Evolutionary conservation across 1,139 yeast genomes (phyloP), one percentile per base, ranked within the genome.

Genomic region (Saccharomyces hybrid): DNA sequence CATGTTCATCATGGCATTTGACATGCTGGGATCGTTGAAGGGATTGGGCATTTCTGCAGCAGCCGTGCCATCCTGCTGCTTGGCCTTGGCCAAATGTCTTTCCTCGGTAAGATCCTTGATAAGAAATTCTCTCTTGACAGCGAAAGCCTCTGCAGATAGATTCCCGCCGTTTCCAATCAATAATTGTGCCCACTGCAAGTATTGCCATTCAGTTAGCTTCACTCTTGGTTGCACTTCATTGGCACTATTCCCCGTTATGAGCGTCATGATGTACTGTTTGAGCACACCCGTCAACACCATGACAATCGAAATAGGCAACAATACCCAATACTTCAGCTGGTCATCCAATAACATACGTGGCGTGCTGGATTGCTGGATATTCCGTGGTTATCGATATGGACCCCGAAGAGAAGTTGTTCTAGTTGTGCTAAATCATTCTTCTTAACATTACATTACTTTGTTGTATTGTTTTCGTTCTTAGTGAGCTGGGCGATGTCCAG

Each of bases 261-360:
- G 71, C 42, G 76, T 71, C 50, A 90, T 82, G 32, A 85, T 78
- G 63, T 85, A 83, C 57, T 88, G 84, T 56, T 97, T 77, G 50
- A 89, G 72, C 34, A 93, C 72, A 5, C 97, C 97, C n/a, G 89
- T 91, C 55, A 91, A 72, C 14, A 93, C 86, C 97, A 93, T 90
- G 34, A 90, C 96, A 44, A 87, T 68, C 7, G 96, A 82, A 50
- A 93, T 91, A 38, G 99, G 99, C 49, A 90, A 72, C 27, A 93
- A 76, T 42, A 90, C 98, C 98, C 98, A 93, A 62, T 84, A 80
- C 70, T 88, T 85, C 60, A 93, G 76, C 57, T 82, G 81, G 5
- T 97, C 95, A 67, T 91, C 98, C 52, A 91, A 75, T 14, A 84
- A 72, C 46, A 42, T 50, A 16, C 16, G 30, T 20, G 16, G 49